These are phyloP conservation scores for Candida sp. DNA, from an alignment of 1,139 yeast species.

Conservation along the genomic window DNA sequence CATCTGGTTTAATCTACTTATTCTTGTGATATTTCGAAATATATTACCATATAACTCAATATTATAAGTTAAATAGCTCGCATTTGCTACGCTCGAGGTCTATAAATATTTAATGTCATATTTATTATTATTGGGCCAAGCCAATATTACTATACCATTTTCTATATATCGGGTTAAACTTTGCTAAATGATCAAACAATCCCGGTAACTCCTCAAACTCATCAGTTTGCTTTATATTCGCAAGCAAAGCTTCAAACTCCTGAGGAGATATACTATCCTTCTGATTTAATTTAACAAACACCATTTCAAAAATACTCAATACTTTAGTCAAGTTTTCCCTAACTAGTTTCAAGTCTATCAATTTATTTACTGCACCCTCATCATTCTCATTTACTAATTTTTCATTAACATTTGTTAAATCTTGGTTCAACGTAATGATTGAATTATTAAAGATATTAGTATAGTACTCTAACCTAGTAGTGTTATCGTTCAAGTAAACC, in stretches of 20 bases:
- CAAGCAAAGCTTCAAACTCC: slow-evolving; percentile 19
- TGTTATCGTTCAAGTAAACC: slow-evolving; percentile 10
- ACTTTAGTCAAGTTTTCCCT: slow-evolving; percentile 45
- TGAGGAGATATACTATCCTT: background rate
- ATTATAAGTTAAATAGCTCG: no score
- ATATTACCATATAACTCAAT: no score
- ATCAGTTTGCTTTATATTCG: slow-evolving; percentile 22
- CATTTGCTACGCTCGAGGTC: no score
- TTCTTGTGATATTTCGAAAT: no score
- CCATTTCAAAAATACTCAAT: slow-evolving; percentile 34
- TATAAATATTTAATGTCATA: no score
- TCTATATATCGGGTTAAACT: slow-evolving; percentile 45
- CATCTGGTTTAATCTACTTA: no score
- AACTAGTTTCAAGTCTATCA: slow-evolving; percentile 41
- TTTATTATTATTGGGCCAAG: slow-evolving; percentile 7
- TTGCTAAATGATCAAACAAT: slow-evolving; percentile 47
- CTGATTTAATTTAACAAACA: slow-evolving; percentile 1
- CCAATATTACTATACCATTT: slow-evolving; percentile 34
- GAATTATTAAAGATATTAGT: slow-evolving; percentile 57
- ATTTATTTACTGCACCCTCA: slow-evolving; percentile 28
- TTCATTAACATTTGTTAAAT: slow-evolving; percentile 28
- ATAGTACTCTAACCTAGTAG: slow-evolving; percentile 60
- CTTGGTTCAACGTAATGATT: slow-evolving; percentile 50
- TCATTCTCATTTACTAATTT: slow-evolving; percentile 12
- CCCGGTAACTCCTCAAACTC: slow-evolving; percentile 46